phyloP scores from a whole-genome alignment of 768 basidiomycete genomes.

The Mycena metata region DNA sequence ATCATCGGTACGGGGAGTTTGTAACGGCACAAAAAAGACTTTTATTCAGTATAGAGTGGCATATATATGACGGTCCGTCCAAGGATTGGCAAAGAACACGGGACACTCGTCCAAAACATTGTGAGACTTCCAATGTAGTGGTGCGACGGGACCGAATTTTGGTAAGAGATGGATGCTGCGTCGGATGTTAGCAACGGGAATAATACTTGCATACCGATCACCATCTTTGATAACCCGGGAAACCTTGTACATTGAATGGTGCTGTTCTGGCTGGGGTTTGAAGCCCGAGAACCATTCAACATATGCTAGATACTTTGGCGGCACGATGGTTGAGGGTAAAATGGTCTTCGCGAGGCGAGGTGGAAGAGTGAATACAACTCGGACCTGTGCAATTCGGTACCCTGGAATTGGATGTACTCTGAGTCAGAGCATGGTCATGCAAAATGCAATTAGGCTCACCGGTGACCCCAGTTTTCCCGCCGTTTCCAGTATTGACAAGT shows the following conservation, averaged over 20 bases:
- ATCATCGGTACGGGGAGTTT: too few relatives aligned
- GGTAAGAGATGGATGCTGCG: slow-evolving; percentile 36
- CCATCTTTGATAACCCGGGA: slow-evolving; percentile 20
- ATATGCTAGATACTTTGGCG: slow-evolving; percentile 5
- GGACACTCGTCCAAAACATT: slow-evolving; percentile 38
- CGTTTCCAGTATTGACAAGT: neutral
- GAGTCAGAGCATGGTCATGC: neutral
- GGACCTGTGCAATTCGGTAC: slow-evolving; percentile 26
- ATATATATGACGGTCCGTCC: slow-evolving; percentile 37
- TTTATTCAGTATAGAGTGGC: neutral
- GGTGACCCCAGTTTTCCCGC: neutral
- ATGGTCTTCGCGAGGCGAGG: slow-evolving; percentile 10
- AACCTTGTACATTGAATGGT: slow-evolving; percentile 34
- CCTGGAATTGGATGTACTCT: slow-evolving; percentile 6
- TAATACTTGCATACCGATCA: neutral
- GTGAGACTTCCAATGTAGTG: slow-evolving; percentile 39
- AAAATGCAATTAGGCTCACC: neutral
- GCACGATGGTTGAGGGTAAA: neutral
- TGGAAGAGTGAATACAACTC: slow-evolving; percentile 25
- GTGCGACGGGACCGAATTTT: slow-evolving; percentile 38
- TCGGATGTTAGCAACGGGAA: too few relatives aligned
- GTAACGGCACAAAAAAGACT: too few relatives aligned
- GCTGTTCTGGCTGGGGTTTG: slow-evolving; percentile 10
- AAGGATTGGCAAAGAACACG: slow-evolving; percentile 37
- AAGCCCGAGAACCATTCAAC: slow-evolving; percentile 25